Conservation (phyloP, 2,329 filamentous ascomycete species). For the Colletotrichum agaves region DNA sequence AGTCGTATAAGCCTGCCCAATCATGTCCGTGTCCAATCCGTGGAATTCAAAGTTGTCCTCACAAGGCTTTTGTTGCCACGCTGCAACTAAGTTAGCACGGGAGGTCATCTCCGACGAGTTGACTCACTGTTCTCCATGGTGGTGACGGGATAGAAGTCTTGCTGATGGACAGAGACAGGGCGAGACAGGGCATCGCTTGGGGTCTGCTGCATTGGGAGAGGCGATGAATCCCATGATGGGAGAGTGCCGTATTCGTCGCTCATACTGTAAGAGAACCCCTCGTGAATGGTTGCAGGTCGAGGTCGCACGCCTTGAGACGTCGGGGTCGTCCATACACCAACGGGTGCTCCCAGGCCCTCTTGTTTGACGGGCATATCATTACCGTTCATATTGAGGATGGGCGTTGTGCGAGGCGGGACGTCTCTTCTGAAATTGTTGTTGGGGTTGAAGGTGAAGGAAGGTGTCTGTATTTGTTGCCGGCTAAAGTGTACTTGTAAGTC, state of each 20-base stretch:
- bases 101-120: neutral
- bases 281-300: conserved; percentile 69
- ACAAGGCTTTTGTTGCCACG: conserved; percentile 65
- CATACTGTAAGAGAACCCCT: conserved; percentile 69
- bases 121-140: conserved; percentile 62
- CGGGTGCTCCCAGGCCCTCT: conserved; percentile 58
- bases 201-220: conserved; percentile 61
- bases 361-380: conserved; percentile 59
- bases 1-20: conserved; percentile 70
- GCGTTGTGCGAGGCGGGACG: conserved; percentile 54
- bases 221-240: conserved; percentile 67
- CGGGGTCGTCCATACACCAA: conserved; percentile 66
- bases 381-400: conserved; percentile 61
- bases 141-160: conserved; percentile 61
- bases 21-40: conserved; percentile 67
- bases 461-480: conserved; percentile 59
- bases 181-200: conserved; percentile 63
- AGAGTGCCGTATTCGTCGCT: conserved; percentile 63
- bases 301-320: conserved; percentile 61
- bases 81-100: conserved; percentile 27
- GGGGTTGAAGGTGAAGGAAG: conserved; percentile 60
- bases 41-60: conserved; percentile 68
- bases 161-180: conserved; percentile 68
- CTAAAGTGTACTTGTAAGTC: conserved; percentile 54
- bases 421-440: conserved; percentile 61